Percentiles rank a stretch among this genome's conserved stretches.
Evolutionary conservation across 148 eudicot genomes (phyloP).

Genomic region (Gaultheria prostrata): DNA sequence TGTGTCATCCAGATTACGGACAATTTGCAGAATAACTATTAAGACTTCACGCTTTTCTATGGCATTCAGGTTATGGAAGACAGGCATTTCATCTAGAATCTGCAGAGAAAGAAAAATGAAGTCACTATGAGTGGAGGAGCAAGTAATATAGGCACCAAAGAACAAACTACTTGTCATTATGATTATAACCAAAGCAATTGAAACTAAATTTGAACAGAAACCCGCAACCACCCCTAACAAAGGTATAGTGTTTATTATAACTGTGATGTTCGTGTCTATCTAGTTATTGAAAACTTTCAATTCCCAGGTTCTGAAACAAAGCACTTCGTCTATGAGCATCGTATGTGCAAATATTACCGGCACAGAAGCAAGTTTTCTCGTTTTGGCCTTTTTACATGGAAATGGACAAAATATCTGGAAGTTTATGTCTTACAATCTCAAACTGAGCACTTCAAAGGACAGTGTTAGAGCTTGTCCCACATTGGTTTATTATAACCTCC

Average conservation of each 20-base stretch:
- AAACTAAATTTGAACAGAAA: neutral
- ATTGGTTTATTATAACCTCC: no score
- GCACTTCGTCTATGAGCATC: neutral
- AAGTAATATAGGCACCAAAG: neutral
- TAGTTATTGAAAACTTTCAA: neutral
- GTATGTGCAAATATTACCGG: neutral
- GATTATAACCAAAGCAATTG: neutral
- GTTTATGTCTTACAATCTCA: neutral
- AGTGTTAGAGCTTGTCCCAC: no score
- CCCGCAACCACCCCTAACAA: neutral
- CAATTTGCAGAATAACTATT: slow-evolving; percentile 80
- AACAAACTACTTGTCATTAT: neutral
- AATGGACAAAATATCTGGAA: no score
- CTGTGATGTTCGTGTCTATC: neutral
- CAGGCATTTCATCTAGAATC: slow-evolving; percentile 99
- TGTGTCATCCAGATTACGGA: slow-evolving; percentile 93
- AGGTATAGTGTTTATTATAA: neutral
- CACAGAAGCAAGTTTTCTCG: neutral
- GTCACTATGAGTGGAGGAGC: neutral
- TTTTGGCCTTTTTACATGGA: neutral
- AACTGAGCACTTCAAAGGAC: neutral
- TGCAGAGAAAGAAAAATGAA: slow-evolving; percentile 33
- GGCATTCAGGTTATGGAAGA: slow-evolving; percentile 88
- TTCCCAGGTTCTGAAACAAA: neutral
- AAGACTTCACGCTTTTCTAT: slow-evolving; percentile 93